Conservation (phyloP, 2,329 filamentous ascomycete genomes). For the Rutstroemia sp. region DNA sequence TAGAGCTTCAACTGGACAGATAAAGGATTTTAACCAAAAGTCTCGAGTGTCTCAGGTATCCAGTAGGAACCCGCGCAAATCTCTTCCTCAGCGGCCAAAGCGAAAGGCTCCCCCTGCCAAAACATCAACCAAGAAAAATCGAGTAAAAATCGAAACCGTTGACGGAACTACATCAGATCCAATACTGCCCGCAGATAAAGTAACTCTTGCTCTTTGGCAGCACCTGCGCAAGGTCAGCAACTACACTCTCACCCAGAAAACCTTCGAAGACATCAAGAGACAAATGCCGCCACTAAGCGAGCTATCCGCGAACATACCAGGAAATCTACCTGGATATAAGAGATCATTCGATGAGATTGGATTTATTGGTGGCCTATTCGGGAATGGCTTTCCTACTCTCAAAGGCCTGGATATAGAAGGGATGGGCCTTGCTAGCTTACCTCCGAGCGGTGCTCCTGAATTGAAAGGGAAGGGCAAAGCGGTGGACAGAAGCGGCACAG, state of each 20-base stretch:
- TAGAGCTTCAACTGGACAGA: slow-evolving; percentile 8
- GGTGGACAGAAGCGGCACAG: neutral
- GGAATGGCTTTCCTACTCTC: neutral
- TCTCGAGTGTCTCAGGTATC: neutral
- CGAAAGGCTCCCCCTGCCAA: neutral
- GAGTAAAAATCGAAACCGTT: neutral
- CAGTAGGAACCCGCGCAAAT: neutral
- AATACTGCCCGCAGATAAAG: neutral
- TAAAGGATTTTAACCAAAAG: neutral
- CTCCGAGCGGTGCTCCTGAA: slow-evolving; percentile 3
- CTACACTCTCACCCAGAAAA: neutral
- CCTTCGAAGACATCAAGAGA: neutral
- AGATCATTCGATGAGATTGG: slow-evolving; percentile 4
- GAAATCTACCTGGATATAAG: slow-evolving; percentile 4
- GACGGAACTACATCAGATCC: neutral
- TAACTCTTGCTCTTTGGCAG: neutral
- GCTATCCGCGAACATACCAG: neutral
- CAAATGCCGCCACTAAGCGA: slow-evolving; percentile 1
- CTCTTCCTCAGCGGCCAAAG: neutral
- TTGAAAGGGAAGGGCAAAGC: slow-evolving; percentile 4
- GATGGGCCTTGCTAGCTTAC: slow-evolving; percentile 2
- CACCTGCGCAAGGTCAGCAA: neutral
- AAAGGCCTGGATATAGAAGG: neutral
- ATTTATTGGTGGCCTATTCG: neutral
- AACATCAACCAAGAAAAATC: neutral